These are phyloP conservation scores for Colletotrichum sp. DNA, from an alignment of 2,329 filamentous ascomycete species.

Conservation along the genomic window DNA sequence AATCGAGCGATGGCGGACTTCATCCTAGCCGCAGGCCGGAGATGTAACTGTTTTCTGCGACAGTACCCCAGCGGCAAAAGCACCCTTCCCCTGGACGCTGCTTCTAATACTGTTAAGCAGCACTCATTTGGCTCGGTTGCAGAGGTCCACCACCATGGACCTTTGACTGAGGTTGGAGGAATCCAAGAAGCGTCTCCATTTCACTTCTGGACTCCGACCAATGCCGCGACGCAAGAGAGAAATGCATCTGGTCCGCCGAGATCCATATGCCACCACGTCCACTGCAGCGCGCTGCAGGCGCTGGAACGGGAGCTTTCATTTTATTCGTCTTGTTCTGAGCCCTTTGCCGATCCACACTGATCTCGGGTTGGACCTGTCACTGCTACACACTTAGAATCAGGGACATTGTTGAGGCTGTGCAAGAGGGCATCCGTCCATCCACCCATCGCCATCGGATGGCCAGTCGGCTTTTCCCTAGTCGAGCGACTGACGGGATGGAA, in stretches of 20 bases:
- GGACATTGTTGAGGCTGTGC: constrained; percentile 10
- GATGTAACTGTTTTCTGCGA: constrained; percentile 8
- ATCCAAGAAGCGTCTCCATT: not conserved
- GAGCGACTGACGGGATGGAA: not conserved
- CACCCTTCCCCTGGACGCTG: not conserved
- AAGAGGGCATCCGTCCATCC: not conserved
- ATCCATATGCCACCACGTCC: not conserved
- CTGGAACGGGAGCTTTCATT: not conserved
- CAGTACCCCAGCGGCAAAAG: not conserved
- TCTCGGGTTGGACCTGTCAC: not conserved
- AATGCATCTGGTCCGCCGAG: not conserved
- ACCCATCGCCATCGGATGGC: not conserved
- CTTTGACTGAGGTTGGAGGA: not conserved
- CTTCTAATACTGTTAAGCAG: not conserved
- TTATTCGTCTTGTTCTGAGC: not conserved
- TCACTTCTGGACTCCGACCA: not conserved
- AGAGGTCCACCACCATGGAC: not conserved
- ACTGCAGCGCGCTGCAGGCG: not conserved
- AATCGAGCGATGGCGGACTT: not conserved
- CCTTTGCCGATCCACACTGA: constrained; percentile 1
- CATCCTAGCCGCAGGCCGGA: constrained; percentile 6
- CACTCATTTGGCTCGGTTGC: not conserved
- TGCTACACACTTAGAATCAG: not conserved
- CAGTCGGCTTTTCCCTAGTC: not conserved
- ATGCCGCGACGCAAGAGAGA: not conserved